Evolutionary conservation across 2,329 filamentous ascomycete species (phyloP).

Genomic region (Sordariomycetes sp.): DNA sequence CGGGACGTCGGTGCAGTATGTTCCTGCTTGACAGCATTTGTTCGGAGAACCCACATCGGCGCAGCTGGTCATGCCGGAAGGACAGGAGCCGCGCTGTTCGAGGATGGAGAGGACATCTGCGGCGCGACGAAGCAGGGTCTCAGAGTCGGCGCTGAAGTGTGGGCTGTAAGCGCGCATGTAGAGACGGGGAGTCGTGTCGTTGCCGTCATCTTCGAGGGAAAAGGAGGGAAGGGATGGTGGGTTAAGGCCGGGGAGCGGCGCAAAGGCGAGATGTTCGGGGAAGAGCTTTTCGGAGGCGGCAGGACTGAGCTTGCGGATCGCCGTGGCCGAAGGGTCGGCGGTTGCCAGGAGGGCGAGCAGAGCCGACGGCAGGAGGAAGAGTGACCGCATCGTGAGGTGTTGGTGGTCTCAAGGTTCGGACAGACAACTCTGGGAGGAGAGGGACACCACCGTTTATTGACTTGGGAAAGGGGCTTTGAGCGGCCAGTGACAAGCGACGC

Average conservation of each 20-base stretch:
- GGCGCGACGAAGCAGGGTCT: slow-evolving; percentile 29
- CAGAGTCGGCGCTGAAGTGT: slow-evolving; percentile 24
- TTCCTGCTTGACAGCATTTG: slow-evolving; percentile 61
- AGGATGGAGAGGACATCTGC: slow-evolving; percentile 37
- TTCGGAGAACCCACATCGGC: slow-evolving; percentile 54
- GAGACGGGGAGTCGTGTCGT: slow-evolving; percentile 11
- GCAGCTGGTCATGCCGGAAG: slow-evolving; percentile 56
- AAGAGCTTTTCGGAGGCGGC: slow-evolving; percentile 69
- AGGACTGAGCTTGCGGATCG: slow-evolving; percentile 61
- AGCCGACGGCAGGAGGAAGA: slow-evolving; percentile 31
- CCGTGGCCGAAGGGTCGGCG: slow-evolving; percentile 39
- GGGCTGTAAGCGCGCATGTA: slow-evolving; percentile 42
- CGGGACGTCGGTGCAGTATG: slow-evolving; percentile 55
- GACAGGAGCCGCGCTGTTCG: slow-evolving; percentile 56
- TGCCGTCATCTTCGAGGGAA: slow-evolving; percentile 1
- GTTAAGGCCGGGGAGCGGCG: slow-evolving; percentile 15
- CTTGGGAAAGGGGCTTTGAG: too few species aligned
- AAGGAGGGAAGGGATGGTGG: slow-evolving; percentile 10
- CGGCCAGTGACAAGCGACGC: too few species aligned
- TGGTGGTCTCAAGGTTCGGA: too few species aligned
- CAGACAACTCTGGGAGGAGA: too few species aligned
- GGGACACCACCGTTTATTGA: too few species aligned
- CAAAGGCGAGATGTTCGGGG: slow-evolving; percentile 53
- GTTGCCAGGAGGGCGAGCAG: slow-evolving; percentile 30
- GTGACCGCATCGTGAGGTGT: slow-evolving; percentile 1